Evolutionary conservation across 169 alveolate species (phyloP).

Genomic region (Eimeria acervulina): DNA sequence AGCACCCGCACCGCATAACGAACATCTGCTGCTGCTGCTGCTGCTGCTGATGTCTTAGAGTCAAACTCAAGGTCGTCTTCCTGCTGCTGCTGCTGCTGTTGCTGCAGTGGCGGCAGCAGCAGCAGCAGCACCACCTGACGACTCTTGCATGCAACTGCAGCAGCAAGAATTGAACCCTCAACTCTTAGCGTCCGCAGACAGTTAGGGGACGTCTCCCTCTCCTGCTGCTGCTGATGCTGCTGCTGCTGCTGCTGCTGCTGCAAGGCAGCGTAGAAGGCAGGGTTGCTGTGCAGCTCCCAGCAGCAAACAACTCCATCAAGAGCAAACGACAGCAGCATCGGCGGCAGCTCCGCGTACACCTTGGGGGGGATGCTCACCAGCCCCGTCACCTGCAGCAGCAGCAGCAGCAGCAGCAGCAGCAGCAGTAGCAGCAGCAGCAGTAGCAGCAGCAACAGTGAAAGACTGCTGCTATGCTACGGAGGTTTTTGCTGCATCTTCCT

Average conservation of each 20-base stretch:
- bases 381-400: constrained; percentile 64
- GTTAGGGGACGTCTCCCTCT: constrained; percentile 54
- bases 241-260: constrained; percentile 75
- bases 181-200: constrained; percentile 18
- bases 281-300: constrained; percentile 66
- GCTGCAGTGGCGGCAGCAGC: constrained; percentile 60
- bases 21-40: constrained; percentile 30
- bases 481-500: too few species aligned
- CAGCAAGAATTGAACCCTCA: not conserved
- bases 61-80: not conserved
- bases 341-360: constrained; percentile 51
- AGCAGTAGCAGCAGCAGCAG: constrained; percentile 43
- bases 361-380: constrained; percentile 36
- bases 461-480: too few species aligned
- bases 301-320: constrained; percentile 30
- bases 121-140: constrained; percentile 52
- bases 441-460: not conserved
- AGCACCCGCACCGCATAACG: constrained; percentile 14
- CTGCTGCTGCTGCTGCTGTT: constrained; percentile 58
- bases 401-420: constrained; percentile 63
- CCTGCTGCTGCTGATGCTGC: constrained; percentile 72
- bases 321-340: constrained; percentile 55
- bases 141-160: constrained; percentile 37
- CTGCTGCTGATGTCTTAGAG: constrained; percentile 20
- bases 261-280: not conserved